A percentile compares a stretch with the other conserved stretches of the same genome.
phyloP scores from a whole-genome alignment of 345 rosid species.

The Passiflora organensis region DNA sequence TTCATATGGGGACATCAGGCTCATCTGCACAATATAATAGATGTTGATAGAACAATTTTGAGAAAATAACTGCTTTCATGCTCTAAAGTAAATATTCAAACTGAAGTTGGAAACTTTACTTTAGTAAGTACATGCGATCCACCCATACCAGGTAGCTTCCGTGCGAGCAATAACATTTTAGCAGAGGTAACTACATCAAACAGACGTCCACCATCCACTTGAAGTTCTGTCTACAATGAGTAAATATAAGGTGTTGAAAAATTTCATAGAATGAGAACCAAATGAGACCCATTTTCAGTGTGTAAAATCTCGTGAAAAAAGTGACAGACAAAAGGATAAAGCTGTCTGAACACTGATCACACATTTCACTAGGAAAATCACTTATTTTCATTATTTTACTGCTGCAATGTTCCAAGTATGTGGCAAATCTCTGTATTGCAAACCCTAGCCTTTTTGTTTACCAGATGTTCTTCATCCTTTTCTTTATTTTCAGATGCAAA shows the following conservation, averaged over 20 bases:
- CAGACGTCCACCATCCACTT: slow-evolving; percentile 68
- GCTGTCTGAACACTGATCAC: too few species aligned
- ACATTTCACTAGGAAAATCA: too few species aligned
- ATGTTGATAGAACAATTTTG: background rate
- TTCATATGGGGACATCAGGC: slow-evolving; percentile 59
- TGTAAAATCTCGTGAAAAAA: background rate
- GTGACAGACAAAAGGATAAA: background rate
- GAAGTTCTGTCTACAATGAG: slow-evolving; percentile 41
- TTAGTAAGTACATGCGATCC: slow-evolving; percentile 59
- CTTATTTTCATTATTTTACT: too few species aligned
- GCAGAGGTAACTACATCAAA: slow-evolving; percentile 58
- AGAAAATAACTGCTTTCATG: background rate
- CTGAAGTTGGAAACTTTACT: slow-evolving; percentile 37
- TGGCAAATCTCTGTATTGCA: too few species aligned
- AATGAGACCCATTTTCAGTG: background rate
- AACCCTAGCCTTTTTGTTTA: too few species aligned
- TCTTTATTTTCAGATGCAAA: too few species aligned
- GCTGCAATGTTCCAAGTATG: too few species aligned
- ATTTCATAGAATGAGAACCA: background rate
- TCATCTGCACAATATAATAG: slow-evolving; percentile 39
- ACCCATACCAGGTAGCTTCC: slow-evolving; percentile 53
- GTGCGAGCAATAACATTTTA: slow-evolving; percentile 49
- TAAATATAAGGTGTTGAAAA: background rate
- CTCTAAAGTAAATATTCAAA: background rate
- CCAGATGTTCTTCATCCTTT: too few species aligned